Evolutionary conservation across 2,329 filamentous ascomycete genomes (phyloP), one percentile per base, ranked within the genome.

Genomic region (Annulohypoxylon truncatum): DNA sequence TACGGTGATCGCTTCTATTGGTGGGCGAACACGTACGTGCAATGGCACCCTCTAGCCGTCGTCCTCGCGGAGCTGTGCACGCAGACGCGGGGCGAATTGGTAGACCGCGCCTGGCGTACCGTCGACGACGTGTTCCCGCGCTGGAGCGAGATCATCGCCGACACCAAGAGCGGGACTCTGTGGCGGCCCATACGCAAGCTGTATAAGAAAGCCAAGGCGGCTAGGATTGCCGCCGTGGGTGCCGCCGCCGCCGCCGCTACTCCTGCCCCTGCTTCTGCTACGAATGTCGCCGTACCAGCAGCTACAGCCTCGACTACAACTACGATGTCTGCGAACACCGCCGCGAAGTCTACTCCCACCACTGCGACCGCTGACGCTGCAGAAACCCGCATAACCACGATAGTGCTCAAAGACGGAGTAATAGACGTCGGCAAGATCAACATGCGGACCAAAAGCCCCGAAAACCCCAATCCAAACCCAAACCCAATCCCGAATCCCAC

Each of bases 111-210:
- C 0, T 88, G 85, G 85, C 69, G 61, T 13, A 77, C 82, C 18
- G 77, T 87, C 22, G 83, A 87, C 6, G 71, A 71, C 18, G 79
- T 80, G 4, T 84, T 84, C 71, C 78, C 79, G 1, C 69, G 75
- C 1, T 85, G 82, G 72, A 78, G 78, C 40, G 76, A 78, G 12
- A 74, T 77, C 55, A 81, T 87, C 52, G 85, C 85, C 2, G 85
- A 87, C 66, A 79, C 80, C 4, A 78, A 79, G 51, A 78, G 79
- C 24, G 85, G 85, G 1, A 80, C 82, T 56, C 78, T 87, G 6
- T 87, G 85, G 85, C 77, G 81, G 38, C 85, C 85, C 1, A 81
- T 87, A 26, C 82, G 81, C 70, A 87, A 85, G 72, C 74, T 87
- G 3, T 77, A 84, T 64, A 82, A 80, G 65, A 84, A 83, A 72